These are phyloP conservation scores for Sarocladium oryzae DNA, from an alignment of 2,329 filamentous ascomycete genomes.

Conservation along the genomic window DNA sequence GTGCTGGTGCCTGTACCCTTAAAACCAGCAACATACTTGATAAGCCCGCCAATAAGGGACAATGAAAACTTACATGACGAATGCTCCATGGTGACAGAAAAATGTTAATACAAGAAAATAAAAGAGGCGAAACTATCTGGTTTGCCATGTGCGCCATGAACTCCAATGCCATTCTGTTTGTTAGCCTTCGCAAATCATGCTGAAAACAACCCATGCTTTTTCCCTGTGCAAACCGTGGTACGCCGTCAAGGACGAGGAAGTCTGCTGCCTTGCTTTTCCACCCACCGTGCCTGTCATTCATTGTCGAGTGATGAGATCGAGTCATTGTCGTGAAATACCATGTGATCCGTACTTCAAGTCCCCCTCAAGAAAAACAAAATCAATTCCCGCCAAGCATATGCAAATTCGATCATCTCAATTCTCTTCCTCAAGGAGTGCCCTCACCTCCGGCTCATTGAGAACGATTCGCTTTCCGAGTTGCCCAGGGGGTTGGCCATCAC, in stretches of 20 bases:
- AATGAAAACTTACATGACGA: neutral
- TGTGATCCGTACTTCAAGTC: neutral
- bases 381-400: neutral
- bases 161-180: constrained; percentile 1
- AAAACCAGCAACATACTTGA: neutral
- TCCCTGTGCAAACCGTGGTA: neutral
- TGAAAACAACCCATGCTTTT: neutral
- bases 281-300: neutral
- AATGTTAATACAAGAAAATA: neutral
- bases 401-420: constrained; percentile 14
- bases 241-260: neutral
- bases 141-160: neutral
- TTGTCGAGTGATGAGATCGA: neutral
- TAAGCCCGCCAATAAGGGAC: neutral
- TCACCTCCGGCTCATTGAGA: constrained; percentile 51
- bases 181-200: neutral
- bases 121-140: neutral
- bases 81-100: neutral
- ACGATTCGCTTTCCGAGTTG: constrained; percentile 74
- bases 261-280: neutral
- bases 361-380: neutral
- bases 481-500: constrained; percentile 74
- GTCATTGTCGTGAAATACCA: neutral
- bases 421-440: constrained; percentile 42
- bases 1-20: neutral